Evolutionary conservation across 495 filamentous ascomycete genomes (phyloP).

Genomic region (Penicillium bovifimosum): DNA sequence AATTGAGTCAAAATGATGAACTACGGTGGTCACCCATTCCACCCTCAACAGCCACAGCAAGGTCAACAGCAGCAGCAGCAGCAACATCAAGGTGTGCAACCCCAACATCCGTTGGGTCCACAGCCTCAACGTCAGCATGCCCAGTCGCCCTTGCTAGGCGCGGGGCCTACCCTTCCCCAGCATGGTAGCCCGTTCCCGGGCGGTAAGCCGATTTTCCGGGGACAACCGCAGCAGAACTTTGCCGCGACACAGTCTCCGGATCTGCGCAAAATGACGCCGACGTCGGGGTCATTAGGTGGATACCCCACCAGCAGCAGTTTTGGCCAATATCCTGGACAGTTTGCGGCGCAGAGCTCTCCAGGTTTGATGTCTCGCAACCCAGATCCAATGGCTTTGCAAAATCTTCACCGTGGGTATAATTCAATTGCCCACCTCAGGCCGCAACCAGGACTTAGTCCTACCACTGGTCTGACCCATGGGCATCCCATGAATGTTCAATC

Average conservation of each 20-base stretch:
- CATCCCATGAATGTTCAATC: constrained; percentile 32
- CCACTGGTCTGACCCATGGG: constrained; percentile 26
- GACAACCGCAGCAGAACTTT: constrained; percentile 28
- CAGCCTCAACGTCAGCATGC: constrained; percentile 23
- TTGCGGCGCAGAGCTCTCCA: constrained; percentile 29
- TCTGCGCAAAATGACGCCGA: constrained; percentile 36
- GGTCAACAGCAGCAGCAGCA: constrained; percentile 13
- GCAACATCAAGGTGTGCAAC: constrained; percentile 20
- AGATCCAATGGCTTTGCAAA: constrained; percentile 32
- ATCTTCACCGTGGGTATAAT: constrained; percentile 32
- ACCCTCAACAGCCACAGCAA: constrained; percentile 25
- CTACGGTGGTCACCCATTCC: constrained; percentile 33
- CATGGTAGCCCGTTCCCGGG: constrained; percentile 25
- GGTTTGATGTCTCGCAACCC: constrained; percentile 31
- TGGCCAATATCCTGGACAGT: constrained; percentile 31
- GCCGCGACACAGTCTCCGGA: constrained; percentile 30
- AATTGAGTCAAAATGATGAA: constrained; percentile 24
- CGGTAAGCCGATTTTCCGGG: constrained; percentile 26
- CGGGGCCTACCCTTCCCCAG: constrained; percentile 25
- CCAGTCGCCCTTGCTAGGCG: constrained; percentile 31
- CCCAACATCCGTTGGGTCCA: constrained; percentile 15
- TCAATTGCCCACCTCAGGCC: constrained; percentile 31
- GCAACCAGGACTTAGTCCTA: constrained; percentile 27
- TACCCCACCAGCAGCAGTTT: constrained; percentile 29
- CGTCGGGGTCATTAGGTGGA: constrained; percentile 31